These are phyloP conservation scores for Coemansia sp. DNA, from an alignment of 192 early-diverging fungal species.

Conservation along the genomic window DNA sequence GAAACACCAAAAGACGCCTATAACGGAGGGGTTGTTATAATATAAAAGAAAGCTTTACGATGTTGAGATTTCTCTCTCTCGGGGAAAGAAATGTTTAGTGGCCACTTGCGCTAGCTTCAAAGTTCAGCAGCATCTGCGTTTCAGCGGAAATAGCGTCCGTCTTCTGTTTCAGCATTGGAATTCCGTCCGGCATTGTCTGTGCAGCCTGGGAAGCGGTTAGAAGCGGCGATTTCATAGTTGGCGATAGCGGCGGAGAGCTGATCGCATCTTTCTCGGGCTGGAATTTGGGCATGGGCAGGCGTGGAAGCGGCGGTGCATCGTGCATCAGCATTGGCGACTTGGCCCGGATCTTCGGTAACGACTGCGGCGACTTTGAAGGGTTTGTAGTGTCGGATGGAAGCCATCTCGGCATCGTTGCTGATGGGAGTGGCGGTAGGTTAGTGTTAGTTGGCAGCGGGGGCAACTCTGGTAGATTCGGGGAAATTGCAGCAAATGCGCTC, in stretches of 20 bases:
- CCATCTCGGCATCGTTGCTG: slow-evolving; percentile 36
- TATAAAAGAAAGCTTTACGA: neutral
- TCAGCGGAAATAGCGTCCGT: slow-evolving; percentile 37
- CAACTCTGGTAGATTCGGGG: slow-evolving; percentile 11
- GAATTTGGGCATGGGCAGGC: slow-evolving; percentile 47
- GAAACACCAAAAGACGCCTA: too few species aligned
- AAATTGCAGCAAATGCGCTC: slow-evolving; percentile 4
- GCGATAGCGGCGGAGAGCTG: slow-evolving; percentile 10
- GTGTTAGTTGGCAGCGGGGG: slow-evolving; percentile 29
- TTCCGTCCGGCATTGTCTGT: neutral
- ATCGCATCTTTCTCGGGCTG: slow-evolving; percentile 18
- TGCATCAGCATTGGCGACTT: slow-evolving; percentile 17
- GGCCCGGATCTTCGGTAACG: neutral
- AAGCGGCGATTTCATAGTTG: slow-evolving; percentile 2
- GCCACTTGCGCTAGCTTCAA: slow-evolving; percentile 19
- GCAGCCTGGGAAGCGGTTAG: neutral
- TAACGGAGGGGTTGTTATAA: neutral
- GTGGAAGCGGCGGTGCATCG: slow-evolving; percentile 20
- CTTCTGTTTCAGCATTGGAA: neutral
- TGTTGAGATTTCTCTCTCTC: neutral
- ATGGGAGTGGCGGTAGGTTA: slow-evolving; percentile 37
- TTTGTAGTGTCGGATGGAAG: slow-evolving; percentile 12
- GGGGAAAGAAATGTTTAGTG: neutral
- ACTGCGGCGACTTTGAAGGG: slow-evolving; percentile 3
- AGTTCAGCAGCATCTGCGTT: slow-evolving; percentile 49